These are phyloP conservation scores for Clonostachys sp. DNA, from an alignment of 2,329 filamentous ascomycete species.

Conservation along the genomic window DNA sequence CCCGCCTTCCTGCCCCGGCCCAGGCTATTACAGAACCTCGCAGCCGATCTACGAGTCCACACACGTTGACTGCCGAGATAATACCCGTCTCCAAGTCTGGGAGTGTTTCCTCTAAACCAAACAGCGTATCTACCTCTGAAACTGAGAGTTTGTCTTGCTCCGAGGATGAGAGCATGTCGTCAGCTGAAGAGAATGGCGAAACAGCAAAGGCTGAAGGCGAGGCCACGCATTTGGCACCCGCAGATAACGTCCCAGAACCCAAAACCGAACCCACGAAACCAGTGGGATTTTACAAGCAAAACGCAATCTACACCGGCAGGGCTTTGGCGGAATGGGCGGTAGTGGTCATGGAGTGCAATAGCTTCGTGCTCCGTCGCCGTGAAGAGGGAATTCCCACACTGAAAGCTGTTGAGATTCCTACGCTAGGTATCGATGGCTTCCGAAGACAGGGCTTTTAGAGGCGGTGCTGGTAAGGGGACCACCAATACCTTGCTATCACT, in stretches of 20 bases:
- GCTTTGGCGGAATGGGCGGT: conserved; percentile 76
- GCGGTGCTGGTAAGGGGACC: no score
- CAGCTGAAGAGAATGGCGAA: neutral
- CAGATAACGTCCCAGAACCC: conserved; percentile 9
- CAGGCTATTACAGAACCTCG: conserved; percentile 42
- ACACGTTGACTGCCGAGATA: no score
- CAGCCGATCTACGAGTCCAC: no score
- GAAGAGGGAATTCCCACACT: conserved; percentile 67
- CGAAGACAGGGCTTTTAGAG: conserved; percentile 24
- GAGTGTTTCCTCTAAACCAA: no score
- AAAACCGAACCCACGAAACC: conserved; percentile 40
- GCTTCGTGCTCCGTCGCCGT: conserved; percentile 71
- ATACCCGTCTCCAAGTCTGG: no score
- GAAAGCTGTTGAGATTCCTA: conserved; percentile 57
- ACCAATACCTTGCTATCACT: conserved; percentile 11
- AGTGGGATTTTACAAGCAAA: conserved; percentile 33
- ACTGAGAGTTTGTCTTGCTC: neutral
- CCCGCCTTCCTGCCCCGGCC: conserved; percentile 65
- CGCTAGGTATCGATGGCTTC: conserved; percentile 34
- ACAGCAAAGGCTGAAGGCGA: neutral
- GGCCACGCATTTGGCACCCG: neutral
- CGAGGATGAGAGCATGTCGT: neutral
- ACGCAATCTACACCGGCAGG: conserved; percentile 61
- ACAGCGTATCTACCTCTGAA: no score
- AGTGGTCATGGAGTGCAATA: conserved; percentile 74